These are phyloP conservation scores for Aspergillus fructus DNA, from an alignment of 2,329 filamentous ascomycete species.

Conservation along the genomic window DNA sequence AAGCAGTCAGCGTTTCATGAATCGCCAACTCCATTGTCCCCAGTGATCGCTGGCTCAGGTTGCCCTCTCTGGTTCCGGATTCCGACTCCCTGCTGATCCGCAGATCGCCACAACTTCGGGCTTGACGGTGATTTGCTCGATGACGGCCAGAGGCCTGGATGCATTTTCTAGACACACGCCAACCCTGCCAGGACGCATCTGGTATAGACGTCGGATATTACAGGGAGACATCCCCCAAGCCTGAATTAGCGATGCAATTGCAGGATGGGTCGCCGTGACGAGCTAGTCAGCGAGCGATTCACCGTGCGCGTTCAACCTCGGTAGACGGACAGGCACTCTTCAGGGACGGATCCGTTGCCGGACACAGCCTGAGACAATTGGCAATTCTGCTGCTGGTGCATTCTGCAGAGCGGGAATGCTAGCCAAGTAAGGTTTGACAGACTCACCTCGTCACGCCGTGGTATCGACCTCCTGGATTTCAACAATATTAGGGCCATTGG, in stretches of 20 bases:
- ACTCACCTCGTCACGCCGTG: background rate
- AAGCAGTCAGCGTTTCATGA: background rate
- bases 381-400: background rate
- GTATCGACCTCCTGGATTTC: too few species aligned
- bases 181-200: background rate
- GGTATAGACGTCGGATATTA: background rate
- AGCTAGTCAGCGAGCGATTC: background rate
- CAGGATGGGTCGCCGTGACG: background rate
- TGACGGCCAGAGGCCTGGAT: background rate
- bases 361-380: background rate
- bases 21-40: background rate
- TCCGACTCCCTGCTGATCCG: background rate
- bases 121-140: background rate
- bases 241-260: too few species aligned
- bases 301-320: background rate
- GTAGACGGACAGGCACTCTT: background rate
- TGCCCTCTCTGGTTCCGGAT: background rate
- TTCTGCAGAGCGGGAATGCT: background rate
- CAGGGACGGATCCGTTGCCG: background rate
- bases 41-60: slow-evolving; percentile 1
- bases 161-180: background rate
- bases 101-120: background rate
- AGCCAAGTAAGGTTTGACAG: background rate
- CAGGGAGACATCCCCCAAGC: too few species aligned
- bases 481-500: background rate